Conservation (phyloP, 2,329 filamentous ascomycete genomes). For the Pyrenophora seminiperda region DNA sequence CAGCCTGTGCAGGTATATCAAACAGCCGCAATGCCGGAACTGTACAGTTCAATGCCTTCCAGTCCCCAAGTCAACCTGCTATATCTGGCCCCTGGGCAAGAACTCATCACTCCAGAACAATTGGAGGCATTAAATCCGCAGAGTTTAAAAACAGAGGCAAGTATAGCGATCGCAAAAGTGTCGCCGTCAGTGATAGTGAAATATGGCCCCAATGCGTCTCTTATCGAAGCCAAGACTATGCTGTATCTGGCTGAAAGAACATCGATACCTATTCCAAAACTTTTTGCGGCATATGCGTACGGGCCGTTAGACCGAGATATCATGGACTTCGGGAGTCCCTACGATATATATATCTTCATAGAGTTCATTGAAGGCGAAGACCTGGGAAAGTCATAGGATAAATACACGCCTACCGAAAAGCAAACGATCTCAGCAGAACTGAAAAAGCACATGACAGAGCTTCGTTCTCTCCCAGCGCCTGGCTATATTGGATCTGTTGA, state of each 20-base stretch:
- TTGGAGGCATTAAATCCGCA: constrained; percentile 17
- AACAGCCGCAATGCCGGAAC: constrained; percentile 25
- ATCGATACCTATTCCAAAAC: constrained; percentile 24
- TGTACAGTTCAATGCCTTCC: constrained; percentile 21
- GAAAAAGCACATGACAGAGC: constrained; percentile 22
- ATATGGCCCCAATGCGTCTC: constrained; percentile 23
- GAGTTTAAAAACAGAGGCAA: constrained; percentile 1
- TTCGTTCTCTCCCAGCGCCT: constrained; percentile 20
- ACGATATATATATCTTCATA: constrained; percentile 27
- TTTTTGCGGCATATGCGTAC: constrained; percentile 26
- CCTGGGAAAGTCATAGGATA: constrained; percentile 19
- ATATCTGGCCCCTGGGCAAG: constrained; percentile 21
- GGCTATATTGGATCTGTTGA: constrained; percentile 26
- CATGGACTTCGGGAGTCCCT: constrained; percentile 16
- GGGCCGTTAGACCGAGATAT: constrained; percentile 20
- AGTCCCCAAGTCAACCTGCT: constrained; percentile 21
- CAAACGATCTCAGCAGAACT: constrained; percentile 20
- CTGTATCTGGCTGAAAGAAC: constrained; percentile 23
- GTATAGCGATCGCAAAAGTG: constrained; percentile 16
- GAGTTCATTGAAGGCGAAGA: constrained; percentile 25
- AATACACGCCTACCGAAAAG: constrained; percentile 21
- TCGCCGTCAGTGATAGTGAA: constrained; percentile 21
- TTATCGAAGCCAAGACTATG: constrained; percentile 27
- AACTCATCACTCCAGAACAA: constrained; percentile 24
- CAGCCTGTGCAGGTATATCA: constrained; percentile 18